A percentile compares a stretch with the other conserved stretches of the same genome.
phyloP scores from a whole-genome alignment of 129 eudicot species.

The Helianthus tuberosus region DNA sequence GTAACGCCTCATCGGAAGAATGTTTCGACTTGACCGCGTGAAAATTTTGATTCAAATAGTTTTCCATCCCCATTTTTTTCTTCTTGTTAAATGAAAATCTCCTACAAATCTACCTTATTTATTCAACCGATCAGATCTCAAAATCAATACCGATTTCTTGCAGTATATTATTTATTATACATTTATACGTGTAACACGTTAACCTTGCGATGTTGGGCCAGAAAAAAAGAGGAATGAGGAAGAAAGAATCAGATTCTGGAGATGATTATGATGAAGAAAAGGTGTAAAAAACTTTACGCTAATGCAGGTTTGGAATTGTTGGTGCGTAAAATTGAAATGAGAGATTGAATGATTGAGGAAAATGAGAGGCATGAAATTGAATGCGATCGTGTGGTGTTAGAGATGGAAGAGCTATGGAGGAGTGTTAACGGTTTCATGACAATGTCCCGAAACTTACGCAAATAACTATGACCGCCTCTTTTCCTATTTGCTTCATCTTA shows the following conservation, averaged over 20 bases:
- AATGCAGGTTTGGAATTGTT: slow-evolving; percentile 3
- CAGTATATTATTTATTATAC: slow-evolving; percentile 11
- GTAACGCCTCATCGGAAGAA: slow-evolving; percentile 65
- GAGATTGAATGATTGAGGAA: background rate
- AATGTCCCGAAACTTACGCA: slow-evolving; percentile 28
- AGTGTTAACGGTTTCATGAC: background rate
- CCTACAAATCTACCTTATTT: background rate
- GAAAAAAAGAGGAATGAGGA: background rate
- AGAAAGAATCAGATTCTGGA: slow-evolving; percentile 27
- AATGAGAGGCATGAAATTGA: background rate
- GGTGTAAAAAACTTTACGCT: background rate
- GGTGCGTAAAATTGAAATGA: no score
- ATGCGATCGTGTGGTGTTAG: background rate
- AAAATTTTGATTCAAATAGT: slow-evolving; percentile 70
- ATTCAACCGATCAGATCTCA: slow-evolving; percentile 22
- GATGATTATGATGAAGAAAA: background rate
- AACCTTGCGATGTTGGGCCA: background rate
- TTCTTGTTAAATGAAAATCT: slow-evolving; percentile 10
- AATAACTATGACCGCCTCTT: background rate
- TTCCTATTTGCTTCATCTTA: no score
- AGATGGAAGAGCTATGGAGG: no score
- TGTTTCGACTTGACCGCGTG: slow-evolving; percentile 75
- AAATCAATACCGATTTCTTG: slow-evolving; percentile 11
- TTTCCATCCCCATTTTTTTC: slow-evolving; percentile 59
- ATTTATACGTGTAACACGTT: background rate